Conservation (phyloP, 2,329 filamentous ascomycete species). For the Rhinocladiella mackenziei region DNA sequence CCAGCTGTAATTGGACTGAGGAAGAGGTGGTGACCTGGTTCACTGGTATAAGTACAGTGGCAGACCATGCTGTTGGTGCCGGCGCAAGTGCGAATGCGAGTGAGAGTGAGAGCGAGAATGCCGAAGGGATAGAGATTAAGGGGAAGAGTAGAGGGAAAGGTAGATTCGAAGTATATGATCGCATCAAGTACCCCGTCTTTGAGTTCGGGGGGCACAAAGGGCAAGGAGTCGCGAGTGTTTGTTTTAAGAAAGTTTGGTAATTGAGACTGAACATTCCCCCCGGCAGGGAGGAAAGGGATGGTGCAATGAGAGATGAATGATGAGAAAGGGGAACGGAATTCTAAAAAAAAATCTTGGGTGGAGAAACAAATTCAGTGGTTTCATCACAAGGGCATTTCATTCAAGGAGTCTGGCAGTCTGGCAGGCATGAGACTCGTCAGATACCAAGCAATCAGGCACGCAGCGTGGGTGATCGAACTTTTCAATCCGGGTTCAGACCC, state of each 20-base stretch:
- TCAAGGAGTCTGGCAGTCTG: too few relatives aligned
- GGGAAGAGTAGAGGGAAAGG: conserved; percentile 31
- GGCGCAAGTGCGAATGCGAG: not conserved
- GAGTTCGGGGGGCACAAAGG: conserved; percentile 85
- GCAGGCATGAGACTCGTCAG: too few relatives aligned
- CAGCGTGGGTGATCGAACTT: too few relatives aligned
- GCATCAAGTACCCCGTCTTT: conserved; percentile 79
- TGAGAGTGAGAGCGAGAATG: too few relatives aligned
- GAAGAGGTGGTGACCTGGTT: conserved; percentile 81
- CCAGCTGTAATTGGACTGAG: conserved; percentile 98
- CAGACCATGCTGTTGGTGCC: conserved; percentile 1
- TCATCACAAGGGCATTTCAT: too few relatives aligned
- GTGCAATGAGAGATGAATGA: not conserved
- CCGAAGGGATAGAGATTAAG: too few relatives aligned
- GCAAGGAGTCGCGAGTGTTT: conserved; percentile 82
- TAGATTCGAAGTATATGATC: conserved; percentile 57
- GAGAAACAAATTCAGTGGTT: too few relatives aligned
- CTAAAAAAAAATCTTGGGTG: too few relatives aligned
- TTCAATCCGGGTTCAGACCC: too few relatives aligned
- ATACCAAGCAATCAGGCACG: too few relatives aligned
- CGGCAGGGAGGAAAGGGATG: too few relatives aligned
- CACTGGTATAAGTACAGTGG: conserved; percentile 41
- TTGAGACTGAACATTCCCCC: too few relatives aligned
- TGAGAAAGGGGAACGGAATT: not conserved
- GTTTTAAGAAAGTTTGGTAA: conserved; percentile 57